Evolutionary conservation across 176 grass and related monocot species (phyloP), one percentile per base, ranked within the genome.

Genomic region (Poa pratensis): DNA sequence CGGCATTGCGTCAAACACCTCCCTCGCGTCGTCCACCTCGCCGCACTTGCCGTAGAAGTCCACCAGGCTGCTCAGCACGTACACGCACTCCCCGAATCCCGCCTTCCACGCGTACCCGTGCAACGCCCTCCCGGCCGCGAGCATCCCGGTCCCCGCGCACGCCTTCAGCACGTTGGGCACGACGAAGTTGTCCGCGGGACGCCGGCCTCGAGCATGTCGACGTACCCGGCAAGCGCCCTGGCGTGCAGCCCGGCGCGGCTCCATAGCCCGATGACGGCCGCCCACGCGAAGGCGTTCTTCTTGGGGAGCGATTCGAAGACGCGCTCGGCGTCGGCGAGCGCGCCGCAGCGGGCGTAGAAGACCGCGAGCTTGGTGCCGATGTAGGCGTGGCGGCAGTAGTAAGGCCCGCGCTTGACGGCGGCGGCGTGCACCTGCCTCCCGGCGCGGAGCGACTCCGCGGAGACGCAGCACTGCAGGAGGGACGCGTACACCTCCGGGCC

Each of bases 61-160:
- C 61, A 94, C 83, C 79, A 97, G 80, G 64, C 91, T 97, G 65
- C 89, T 97, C 83, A 91, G 61, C 45, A 94, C 83, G 26, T 92
- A 77, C 53, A 94, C 77, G 53, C 89, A 91, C 5, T 76, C 85
- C 63, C 52, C 63, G 9, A 91, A 37, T 30, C 89, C 89, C 0
- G 43, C 70, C 77, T 87, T 91, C 70, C 81, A 91, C 24, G 81
- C 69, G 53, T 91, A 85, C 15, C 89, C 76, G 76, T 88, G 85
- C 76, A 91, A 62, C 9, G 61, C 85, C 76, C 76, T 84, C 7
- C 89, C 89, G 19, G 85, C 14, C 4, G 52, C 52, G 19, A 30
- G 2, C 20, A 73, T 19, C 4, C 60, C 76, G 42, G 71, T 77
- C 42, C 61, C 81, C 5, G 52, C 76, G 85, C 85, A 87, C 6